Evolutionary conservation across 345 rosid species (phyloP), one percentile per base, ranked within the genome.

Genomic region (Reutealis trisperma): DNA sequence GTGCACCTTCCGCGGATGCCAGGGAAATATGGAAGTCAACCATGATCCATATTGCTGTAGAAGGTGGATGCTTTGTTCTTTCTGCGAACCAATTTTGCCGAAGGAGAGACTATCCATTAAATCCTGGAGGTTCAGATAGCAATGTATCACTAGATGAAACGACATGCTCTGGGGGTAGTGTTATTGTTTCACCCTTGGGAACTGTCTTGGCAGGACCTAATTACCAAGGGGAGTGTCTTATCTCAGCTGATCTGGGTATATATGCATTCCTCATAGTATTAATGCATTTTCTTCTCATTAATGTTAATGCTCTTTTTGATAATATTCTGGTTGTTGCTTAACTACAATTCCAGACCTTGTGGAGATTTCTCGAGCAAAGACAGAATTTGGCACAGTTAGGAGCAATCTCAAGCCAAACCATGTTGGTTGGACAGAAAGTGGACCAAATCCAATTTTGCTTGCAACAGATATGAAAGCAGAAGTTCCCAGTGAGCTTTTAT

Each of bases 1-100:
- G 80, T 73, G 71, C 80, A 21, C 80, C 80, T 22, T 77, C 77
- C 8, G 62, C 78, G 37, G 80, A 81, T 73, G 27, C 69, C 6
- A 30, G 71, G 12, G 80, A 72, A 51, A 15, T 45, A 27, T 77
- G 84, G 80, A 61, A 73, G 66, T 69, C 78, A 1, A 49, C 84
- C 0, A 55, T 73, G 77, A 51, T 65, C n/a, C 80, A 77, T 55
- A 68, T 81, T 66, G 78, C 84, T 0, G 4, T 81, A 2, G 80
- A 81, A 77, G 80, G 84, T 27, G 42, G 80, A 30, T 81, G 84
- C 77, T 81, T 81, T 73, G 80, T 81, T 42, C 80, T 77, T 49
- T 77, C 78, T 8, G 80, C 84, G 3, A 81, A 77, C 61, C 84
- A 81, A 47, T 77, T 72, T 70, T 66, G 71, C 42, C 25, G 32